Evolutionary conservation across 179 eudicot species (phyloP).

Genomic region (Camellia oleifera): DNA sequence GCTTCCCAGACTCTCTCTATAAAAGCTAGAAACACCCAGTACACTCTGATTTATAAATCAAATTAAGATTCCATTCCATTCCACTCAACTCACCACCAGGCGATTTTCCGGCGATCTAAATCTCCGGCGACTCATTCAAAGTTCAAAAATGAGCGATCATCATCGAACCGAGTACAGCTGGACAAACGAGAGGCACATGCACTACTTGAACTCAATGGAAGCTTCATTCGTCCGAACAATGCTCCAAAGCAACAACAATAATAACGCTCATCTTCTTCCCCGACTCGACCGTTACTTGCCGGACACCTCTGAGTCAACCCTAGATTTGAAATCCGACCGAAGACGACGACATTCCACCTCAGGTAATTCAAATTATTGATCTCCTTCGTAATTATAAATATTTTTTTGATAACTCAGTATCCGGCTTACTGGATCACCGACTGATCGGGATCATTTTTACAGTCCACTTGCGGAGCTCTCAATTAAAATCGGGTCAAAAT

Average conservation of each 20-base stretch:
- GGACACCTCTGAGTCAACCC: constrained; percentile 63
- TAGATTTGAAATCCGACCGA: constrained; percentile 24
- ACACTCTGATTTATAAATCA: too few relatives aligned
- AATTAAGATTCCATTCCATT: too few relatives aligned
- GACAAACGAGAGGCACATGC: constrained; percentile 58
- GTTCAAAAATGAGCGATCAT: constrained; percentile 1
- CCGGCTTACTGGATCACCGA: too few relatives aligned
- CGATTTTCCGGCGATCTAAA: neutral
- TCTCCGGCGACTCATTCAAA: neutral
- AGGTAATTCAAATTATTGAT: constrained; percentile 9
- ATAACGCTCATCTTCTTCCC: neutral
- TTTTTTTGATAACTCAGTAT: too few relatives aligned
- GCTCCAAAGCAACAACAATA: constrained; percentile 19
- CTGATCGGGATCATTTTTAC: too few relatives aligned
- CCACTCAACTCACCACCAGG: too few relatives aligned
- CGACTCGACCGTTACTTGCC: constrained; percentile 52
- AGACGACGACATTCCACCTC: constrained; percentile 18
- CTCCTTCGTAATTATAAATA: too few relatives aligned
- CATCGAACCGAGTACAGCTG: constrained; percentile 21
- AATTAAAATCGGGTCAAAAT: too few relatives aligned
- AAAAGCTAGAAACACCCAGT: too few relatives aligned
- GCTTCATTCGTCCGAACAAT: constrained; percentile 46
- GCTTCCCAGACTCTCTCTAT: too few relatives aligned
- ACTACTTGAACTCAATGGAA: constrained; percentile 53
- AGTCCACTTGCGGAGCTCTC: too few relatives aligned